Conservation (phyloP, 768 basidiomycete species). For the Suillus weaverae region DNA sequence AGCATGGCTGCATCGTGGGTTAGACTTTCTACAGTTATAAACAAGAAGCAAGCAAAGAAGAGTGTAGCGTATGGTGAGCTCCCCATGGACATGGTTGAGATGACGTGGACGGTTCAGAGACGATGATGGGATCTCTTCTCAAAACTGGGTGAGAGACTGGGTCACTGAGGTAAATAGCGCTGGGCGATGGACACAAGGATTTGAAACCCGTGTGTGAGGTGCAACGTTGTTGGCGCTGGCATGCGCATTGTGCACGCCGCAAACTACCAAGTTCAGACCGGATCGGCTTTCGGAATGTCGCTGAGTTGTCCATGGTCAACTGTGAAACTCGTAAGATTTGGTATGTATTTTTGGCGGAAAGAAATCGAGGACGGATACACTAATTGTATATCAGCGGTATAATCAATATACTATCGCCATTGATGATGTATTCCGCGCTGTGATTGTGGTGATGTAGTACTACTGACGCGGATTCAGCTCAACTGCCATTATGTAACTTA, state of each 20-base stretch:
- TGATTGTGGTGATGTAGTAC: too few relatives aligned
- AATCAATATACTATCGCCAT: too few relatives aligned
- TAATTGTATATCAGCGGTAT: not conserved
- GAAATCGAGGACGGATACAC: not conserved
- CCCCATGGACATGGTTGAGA: not conserved
- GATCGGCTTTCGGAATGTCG: not conserved
- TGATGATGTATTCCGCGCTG: too few relatives aligned
- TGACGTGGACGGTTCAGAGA: not conserved
- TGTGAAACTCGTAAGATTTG: not conserved
- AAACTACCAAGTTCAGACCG: not conserved
- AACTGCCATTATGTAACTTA: too few relatives aligned
- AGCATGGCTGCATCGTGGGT: not conserved
- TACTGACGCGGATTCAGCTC: too few relatives aligned
- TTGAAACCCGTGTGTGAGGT: conserved; percentile 1
- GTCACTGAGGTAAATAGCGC: not conserved
- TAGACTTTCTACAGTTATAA: not conserved
- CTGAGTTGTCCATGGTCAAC: not conserved
- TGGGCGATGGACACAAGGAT: not conserved
- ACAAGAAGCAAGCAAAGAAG: not conserved
- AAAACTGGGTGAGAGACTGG: not conserved
- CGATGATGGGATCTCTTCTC: not conserved
- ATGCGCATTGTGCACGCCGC: not conserved
- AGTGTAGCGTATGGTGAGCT: not conserved
- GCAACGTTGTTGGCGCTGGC: not conserved
- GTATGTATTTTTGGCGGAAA: not conserved